A percentile compares a stretch with the other conserved stretches of the same genome.
These are phyloP conservation scores for Entomortierella chlamydospora DNA, from an alignment of 192 early-diverging fungal genomes.

Conservation along the genomic window DNA sequence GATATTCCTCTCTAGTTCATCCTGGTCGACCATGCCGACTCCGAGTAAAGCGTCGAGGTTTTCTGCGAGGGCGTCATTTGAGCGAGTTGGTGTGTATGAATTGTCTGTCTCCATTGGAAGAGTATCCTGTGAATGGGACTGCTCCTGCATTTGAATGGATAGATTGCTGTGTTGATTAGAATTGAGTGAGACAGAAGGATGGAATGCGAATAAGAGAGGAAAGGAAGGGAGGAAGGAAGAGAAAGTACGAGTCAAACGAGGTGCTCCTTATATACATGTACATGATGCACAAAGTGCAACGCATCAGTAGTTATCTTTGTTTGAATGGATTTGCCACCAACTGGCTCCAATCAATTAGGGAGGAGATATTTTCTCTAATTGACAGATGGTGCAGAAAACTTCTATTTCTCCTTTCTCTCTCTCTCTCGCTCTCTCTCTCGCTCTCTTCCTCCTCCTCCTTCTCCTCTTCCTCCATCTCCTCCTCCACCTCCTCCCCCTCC, in stretches of 20 bases:
- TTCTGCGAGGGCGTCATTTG: slow-evolving; percentile 17
- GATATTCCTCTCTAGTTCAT: slow-evolving; percentile 70
- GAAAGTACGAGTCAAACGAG: background rate
- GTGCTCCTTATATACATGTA: background rate
- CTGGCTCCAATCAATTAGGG: background rate
- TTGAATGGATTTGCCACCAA: slow-evolving; percentile 10
- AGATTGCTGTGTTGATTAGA: no score
- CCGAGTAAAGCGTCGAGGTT: slow-evolving; percentile 44
- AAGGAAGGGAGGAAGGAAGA: background rate
- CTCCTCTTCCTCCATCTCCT: background rate
- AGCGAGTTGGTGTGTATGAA: background rate
- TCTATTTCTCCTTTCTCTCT: slow-evolving; percentile 2
- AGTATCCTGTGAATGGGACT: background rate
- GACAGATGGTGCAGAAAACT: no score
- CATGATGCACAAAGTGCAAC: background rate
- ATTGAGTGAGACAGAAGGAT: no score
- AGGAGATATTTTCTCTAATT: background rate
- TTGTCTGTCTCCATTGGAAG: background rate
- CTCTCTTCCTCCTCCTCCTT: background rate
- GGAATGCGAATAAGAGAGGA: background rate
- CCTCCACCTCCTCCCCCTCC: background rate
- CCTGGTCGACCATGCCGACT: slow-evolving; percentile 69
- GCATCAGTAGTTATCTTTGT: background rate
- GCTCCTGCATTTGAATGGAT: background rate
- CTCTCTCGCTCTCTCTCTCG: background rate